Percentiles rank a stretch among this genome's conserved stretches.
Evolutionary conservation across 768 basidiomycete genomes (phyloP).

Genomic region (Tulasnella sp.): DNA sequence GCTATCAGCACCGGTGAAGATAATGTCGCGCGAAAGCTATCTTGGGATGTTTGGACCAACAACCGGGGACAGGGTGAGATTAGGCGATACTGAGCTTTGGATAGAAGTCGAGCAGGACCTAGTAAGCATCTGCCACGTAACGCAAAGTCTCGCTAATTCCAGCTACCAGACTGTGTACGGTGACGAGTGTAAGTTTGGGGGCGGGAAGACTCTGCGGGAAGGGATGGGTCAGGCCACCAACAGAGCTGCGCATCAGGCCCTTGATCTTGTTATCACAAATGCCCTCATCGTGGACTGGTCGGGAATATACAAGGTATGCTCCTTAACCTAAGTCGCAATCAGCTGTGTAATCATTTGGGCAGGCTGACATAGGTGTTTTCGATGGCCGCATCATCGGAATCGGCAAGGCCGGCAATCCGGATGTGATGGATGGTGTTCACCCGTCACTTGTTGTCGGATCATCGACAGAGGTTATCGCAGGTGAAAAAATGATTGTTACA

Average conservation of each 20-base stretch:
- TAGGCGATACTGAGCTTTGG: constrained; percentile 87
- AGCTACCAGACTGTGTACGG: constrained; percentile 63
- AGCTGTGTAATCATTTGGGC: neutral
- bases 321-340: neutral
- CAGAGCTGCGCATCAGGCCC: constrained; percentile 45
- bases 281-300: constrained; percentile 90
- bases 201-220: constrained; percentile 68
- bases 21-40: constrained; percentile 58
- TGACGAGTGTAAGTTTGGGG: constrained; percentile 96
- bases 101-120: constrained; percentile 80
- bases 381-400: constrained; percentile 69
- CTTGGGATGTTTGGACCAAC: constrained; percentile 95
- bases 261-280: constrained; percentile 93
- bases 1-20: constrained; percentile 30
- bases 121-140: constrained; percentile 28
- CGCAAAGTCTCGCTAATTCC: neutral
- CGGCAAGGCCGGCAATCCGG: constrained; percentile 97
- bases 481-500: constrained; percentile 87
- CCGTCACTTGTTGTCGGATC: constrained; percentile 68
- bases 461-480: constrained; percentile 89
- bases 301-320: constrained; percentile 77
- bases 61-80: constrained; percentile 69
- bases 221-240: constrained; percentile 92
- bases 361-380: constrained; percentile 95
- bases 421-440: constrained; percentile 73